Evolutionary conservation across 106 monocot genomes (phyloP).

Genomic region (Hemerocallis citrina): DNA sequence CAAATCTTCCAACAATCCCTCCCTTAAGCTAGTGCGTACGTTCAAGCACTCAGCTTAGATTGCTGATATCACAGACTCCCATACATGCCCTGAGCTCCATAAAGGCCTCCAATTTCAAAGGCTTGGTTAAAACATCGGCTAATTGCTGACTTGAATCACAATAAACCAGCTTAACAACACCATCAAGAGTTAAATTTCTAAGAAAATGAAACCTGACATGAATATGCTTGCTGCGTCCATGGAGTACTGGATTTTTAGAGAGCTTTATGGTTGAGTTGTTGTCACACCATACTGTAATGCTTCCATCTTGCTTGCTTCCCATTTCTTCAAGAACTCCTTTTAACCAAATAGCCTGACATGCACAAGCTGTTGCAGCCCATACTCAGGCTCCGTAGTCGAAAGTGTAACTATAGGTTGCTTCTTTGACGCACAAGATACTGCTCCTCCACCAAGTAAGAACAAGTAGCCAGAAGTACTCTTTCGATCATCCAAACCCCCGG

Average conservation of each 20-base stretch:
- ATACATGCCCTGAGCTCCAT: no score
- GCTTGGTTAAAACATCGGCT: no score
- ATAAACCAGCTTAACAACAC: no score
- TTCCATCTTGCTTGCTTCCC: neutral
- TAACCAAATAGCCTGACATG: neutral
- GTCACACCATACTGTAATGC: neutral
- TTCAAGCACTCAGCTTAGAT: no score
- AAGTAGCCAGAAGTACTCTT: constrained; percentile 6
- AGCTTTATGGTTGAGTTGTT: constrained; percentile 8
- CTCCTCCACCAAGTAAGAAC: neutral
- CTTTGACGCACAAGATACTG: constrained; percentile 6
- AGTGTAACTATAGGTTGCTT: constrained; percentile 4
- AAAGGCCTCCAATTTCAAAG: no score
- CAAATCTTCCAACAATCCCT: no score
- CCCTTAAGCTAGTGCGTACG: no score
- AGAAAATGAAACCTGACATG: constrained; percentile 1
- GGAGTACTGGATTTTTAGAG: constrained; percentile 7
- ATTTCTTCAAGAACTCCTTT: neutral
- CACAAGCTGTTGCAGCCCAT: neutral
- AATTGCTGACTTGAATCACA: no score
- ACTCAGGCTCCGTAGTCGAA: constrained; percentile 3
- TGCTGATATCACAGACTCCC: no score
- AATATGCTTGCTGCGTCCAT: neutral
- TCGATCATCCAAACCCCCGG: neutral
- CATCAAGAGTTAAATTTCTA: no score